Conservation (phyloP, 306 rosid species). For the Gleditsia sinensis region DNA sequence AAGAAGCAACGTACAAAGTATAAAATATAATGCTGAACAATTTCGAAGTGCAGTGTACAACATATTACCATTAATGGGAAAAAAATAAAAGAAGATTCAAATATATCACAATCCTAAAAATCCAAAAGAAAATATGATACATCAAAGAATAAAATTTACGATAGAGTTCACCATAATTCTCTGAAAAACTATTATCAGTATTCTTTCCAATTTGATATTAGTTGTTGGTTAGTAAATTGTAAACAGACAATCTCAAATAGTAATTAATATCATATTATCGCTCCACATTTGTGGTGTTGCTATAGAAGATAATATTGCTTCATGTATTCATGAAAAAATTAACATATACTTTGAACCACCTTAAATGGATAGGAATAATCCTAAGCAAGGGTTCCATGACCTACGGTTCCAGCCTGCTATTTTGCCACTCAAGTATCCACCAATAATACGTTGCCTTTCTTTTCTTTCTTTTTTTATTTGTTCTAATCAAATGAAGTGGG, state of each 20-base stretch:
- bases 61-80: background rate
- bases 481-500: background rate
- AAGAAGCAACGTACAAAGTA: background rate
- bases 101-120: background rate
- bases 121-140: background rate
- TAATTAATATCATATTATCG: background rate
- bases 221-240: background rate
- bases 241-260: background rate
- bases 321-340: background rate
- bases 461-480: background rate
- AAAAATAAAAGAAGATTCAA: background rate
- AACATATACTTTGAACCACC: background rate
- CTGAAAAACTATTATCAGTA: background rate
- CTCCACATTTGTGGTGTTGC: background rate
- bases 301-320: too few relatives aligned
- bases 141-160: background rate
- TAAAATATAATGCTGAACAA: background rate
- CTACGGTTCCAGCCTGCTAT: background rate
- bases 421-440: constrained; percentile 14
- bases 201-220: background rate
- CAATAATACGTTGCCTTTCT: constrained; percentile 11
- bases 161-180: background rate
- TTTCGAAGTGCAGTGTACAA: background rate
- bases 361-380: constrained; percentile 3
- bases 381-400: background rate